Base-by-base conservation (phyloP, 176 grass and related monocot species). In the Metroxylon sagu region DNA sequence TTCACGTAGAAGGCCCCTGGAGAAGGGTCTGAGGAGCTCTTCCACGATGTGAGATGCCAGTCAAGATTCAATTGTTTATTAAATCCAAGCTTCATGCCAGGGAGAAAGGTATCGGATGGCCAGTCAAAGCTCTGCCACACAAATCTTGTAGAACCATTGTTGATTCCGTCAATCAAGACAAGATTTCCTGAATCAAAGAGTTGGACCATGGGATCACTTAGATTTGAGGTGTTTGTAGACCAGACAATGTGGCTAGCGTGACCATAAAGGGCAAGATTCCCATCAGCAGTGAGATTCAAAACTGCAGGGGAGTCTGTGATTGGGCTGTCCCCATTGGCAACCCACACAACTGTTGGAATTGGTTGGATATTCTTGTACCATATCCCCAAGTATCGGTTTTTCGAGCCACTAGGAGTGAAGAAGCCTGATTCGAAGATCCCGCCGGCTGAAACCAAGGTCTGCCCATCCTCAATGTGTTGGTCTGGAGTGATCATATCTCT, bases 71-170 rank as follows among this genome's bases (percentile, higher is more conserved):
- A 82, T 15, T 63, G 19, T 53, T 79, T 76, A 64, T 74, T 70
- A 52, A 74, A 62, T 48, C 85, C 80, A 53, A 84, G 55, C 62
- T 76, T 85, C 71, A 62, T 74, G 5, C 75, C 79, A 0, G 75
- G 66, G 25, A 82, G 53, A 62, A 84, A 72, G 5, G 72, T 69
- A 58, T 86, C 65, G 19, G 83, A 77, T 4, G 72, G 76, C 25
- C 80, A 67, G 58, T 85, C 68, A 31, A 86, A 90, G 70, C 79
- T 90, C 59, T 83, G 75, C 76, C 83, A 86, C 18, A 73, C 17
- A 15, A 77, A 29, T 51, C 65, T 43, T 76, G 73, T 54, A 77
- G 71, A 19, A 78, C 72, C 18, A 18, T 56, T 18, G 64, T 64
- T 48, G 21, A 23, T 57, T 66, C n/a, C 23, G 54, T 29, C 8